Base-by-base conservation (phyloP, 768 basidiomycete genomes). In the Tylopilus plumbeoviolaceoides region DNA sequence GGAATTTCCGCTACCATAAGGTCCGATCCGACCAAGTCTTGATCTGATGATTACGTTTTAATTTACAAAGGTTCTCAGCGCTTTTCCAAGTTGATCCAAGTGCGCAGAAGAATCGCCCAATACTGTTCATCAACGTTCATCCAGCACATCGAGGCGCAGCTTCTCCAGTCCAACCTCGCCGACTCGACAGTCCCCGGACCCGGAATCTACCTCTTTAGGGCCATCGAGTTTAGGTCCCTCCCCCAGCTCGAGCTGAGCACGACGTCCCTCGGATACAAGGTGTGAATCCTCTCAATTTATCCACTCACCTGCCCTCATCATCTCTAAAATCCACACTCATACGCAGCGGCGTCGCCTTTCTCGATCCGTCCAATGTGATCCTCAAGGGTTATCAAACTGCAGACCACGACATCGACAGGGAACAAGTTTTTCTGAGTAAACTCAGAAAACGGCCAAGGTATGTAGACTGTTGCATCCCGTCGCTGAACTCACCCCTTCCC, bases 191-290 rank as follows among this genome's bases (percentile, higher is more conserved):
- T 81, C 0, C 73, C 72, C 18, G 81, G 82, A 1, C 88, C 90
- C 0, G 91, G 91, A 1, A 75, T 92, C 8, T 53, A 68, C 15
- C 59, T 70, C 4, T 66, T 95, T 30, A 77, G 78, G 33, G 95
- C 89, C 3, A 83, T 95, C 56, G 95, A 98, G 64, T 91, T 85
- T 57, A 80, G 79, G 48, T 70, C 75, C 21, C 64, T 97, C 27
- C 79, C 81, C 1, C 75, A 81, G 41, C 58, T 98, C 18, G 76
- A 77, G 45, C 75, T 98, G 15, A 89, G 88, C 8, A 80, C 78
- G 18, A 95, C 93, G 1, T 80, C 80, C 3, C 72, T 95, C 28
- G 95, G 95, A 9, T 89, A 73, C 63, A 98, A 98, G 76, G 94
- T n/a, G n/a, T 20, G 58, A 35, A 25, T 40, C 23, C 41, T 48